These are phyloP conservation scores for Aspergillus ochraceoroseus DNA, from an alignment of 2,329 filamentous ascomycete genomes.

Conservation along the genomic window DNA sequence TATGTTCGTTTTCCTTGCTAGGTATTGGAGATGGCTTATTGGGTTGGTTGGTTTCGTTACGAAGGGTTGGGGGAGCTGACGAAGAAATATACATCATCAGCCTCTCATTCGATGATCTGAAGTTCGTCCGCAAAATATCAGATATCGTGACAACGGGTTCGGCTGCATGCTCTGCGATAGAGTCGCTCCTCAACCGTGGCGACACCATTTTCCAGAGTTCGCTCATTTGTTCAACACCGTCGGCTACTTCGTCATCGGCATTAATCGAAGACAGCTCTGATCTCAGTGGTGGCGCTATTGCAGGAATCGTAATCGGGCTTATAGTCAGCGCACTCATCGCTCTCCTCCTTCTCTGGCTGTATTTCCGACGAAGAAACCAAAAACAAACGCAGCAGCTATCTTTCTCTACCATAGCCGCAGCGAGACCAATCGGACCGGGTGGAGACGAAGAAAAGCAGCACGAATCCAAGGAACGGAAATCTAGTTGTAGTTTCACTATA, in stretches of 20 bases:
- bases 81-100: too few species aligned
- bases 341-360: constrained; percentile 6
- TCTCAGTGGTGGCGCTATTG: constrained; percentile 10
- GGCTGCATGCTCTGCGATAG: constrained; percentile 20
- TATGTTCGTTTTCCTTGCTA: constrained; percentile 14
- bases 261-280: too few species aligned
- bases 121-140: constrained; percentile 23
- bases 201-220: constrained; percentile 14
- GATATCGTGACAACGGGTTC: constrained; percentile 19
- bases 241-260: constrained; percentile 20
- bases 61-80: too few species aligned
- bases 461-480: neutral
- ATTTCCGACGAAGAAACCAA: constrained; percentile 1
- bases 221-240: constrained; percentile 21
- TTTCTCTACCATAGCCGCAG: neutral
- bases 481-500: too few species aligned
- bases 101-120: constrained; percentile 24
- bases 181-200: constrained; percentile 6
- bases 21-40: too few species aligned
- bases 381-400: too few species aligned
- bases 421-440: neutral
- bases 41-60: too few species aligned
- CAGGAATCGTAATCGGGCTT: constrained; percentile 10
- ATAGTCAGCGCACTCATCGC: constrained; percentile 4
- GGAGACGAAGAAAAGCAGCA: neutral